A percentile compares a stretch with the other conserved stretches of the same genome.
Conservation (phyloP, 2,329 filamentous ascomycete species). For the Arthrobotrys conoides region DNA sequence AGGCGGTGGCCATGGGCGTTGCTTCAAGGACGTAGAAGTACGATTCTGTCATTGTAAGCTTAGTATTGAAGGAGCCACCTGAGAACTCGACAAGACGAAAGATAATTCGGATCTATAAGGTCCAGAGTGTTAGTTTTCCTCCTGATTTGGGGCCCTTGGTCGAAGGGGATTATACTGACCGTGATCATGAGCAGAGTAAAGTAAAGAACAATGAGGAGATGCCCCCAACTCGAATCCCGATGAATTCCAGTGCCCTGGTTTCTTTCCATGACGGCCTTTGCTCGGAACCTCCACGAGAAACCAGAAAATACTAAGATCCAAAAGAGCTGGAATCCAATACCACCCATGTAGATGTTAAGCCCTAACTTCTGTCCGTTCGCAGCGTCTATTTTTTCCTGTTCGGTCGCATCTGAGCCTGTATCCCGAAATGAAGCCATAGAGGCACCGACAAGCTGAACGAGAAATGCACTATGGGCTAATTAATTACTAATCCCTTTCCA, state of each 20-base stretch:
- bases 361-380: constrained; percentile 65
- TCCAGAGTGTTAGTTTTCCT: neutral
- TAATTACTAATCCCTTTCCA: neutral
- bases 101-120: constrained; percentile 71
- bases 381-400: constrained; percentile 64
- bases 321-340: constrained; percentile 71
- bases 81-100: constrained; percentile 75
- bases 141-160: neutral
- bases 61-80: constrained; percentile 67
- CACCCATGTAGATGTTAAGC: constrained; percentile 71
- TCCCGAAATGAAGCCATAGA: constrained; percentile 65
- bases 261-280: constrained; percentile 28
- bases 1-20: constrained; percentile 72
- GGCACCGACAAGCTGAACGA: constrained; percentile 69
- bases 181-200: constrained; percentile 67
- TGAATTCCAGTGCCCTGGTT: constrained; percentile 21
- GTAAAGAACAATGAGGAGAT: constrained; percentile 66
- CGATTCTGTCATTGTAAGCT: constrained; percentile 69
- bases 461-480: constrained; percentile 66
- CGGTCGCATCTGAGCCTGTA: constrained; percentile 65
- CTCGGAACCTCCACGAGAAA: constrained; percentile 67
- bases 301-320: constrained; percentile 70
- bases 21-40: constrained; percentile 73
- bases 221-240: constrained; percentile 61
- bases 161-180: constrained; percentile 61